phyloP scores from a whole-genome alignment of 345 rosid species.

The Corymbia maculata region DNA sequence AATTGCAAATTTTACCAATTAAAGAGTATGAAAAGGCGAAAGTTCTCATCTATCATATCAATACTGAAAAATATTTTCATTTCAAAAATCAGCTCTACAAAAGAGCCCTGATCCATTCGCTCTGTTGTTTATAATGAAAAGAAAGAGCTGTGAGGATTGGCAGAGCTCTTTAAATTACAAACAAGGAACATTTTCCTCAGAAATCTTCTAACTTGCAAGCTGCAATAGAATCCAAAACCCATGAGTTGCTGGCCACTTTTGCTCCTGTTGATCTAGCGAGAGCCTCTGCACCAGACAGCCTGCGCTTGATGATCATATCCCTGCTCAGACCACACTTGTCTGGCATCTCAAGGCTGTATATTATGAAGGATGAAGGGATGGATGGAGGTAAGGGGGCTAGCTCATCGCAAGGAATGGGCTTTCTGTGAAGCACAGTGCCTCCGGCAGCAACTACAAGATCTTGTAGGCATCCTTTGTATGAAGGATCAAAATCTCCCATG shows the following conservation, averaged over 20 bases:
- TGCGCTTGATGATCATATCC: slow-evolving; percentile 25
- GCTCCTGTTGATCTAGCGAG: slow-evolving; percentile 56
- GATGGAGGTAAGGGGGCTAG: slow-evolving; percentile 1
- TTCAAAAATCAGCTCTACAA: not conserved
- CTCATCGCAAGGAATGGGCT: slow-evolving; percentile 37
- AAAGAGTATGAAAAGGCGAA: not conserved
- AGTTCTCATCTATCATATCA: not conserved
- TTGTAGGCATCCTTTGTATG: slow-evolving; percentile 72
- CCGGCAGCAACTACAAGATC: slow-evolving; percentile 71
- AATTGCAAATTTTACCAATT: not conserved
- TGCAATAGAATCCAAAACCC: slow-evolving; percentile 84
- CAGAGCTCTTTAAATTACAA: not conserved
- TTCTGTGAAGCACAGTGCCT: slow-evolving; percentile 58
- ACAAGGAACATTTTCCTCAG: not conserved
- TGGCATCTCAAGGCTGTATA: slow-evolving; percentile 57
- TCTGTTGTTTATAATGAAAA: not conserved
- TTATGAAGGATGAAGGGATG: slow-evolving; percentile 33
- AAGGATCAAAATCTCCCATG: slow-evolving; percentile 57
- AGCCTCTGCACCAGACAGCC: slow-evolving; percentile 49
- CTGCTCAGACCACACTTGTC: slow-evolving; percentile 28
- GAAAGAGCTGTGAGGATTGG: not conserved
- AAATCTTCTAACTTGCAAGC: slow-evolving; percentile 38
- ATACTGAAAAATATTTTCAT: not conserved
- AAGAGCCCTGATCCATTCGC: not conserved
- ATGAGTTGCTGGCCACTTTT: slow-evolving; percentile 60